Conservation (phyloP, 352 stramenopile genomes). For the Globisporangium okanoganense region DNA sequence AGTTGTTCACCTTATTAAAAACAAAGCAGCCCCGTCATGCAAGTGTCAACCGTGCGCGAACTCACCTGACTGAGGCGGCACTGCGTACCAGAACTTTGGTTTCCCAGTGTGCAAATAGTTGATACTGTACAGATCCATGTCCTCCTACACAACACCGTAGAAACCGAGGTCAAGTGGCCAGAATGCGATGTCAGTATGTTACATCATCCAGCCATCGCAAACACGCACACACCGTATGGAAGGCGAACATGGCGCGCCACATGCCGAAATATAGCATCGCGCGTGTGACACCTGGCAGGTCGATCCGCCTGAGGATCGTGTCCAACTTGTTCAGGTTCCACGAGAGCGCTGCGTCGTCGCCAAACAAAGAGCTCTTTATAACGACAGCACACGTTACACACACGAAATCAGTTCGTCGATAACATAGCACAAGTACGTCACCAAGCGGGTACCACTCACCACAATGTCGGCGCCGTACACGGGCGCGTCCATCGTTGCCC, state of each 20-base stretch:
- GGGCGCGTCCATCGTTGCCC: conserved; percentile 81
- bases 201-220: neutral
- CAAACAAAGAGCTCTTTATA: conserved; percentile 78
- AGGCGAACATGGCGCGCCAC: conserved; percentile 93
- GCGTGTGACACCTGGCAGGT: conserved; percentile 83
- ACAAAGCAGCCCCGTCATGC: neutral
- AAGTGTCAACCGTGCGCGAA: neutral
- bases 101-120: conserved; percentile 93
- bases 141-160: conserved; percentile 46
- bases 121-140: conserved; percentile 94
- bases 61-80: conserved; percentile 68
- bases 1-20: neutral
- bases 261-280: conserved; percentile 94
- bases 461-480: conserved; percentile 91
- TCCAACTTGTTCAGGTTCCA: conserved; percentile 90
- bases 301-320: conserved; percentile 80
- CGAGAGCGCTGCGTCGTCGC: conserved; percentile 47
- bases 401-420: neutral
- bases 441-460: conserved; percentile 22
- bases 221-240: conserved; percentile 68
- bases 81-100: conserved; percentile 92
- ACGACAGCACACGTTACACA: neutral
- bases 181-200: neutral
- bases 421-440: neutral
- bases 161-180: neutral